Base-by-base conservation (phyloP, 345 rosid genomes). In the Toxicodendron radicans region DNA sequence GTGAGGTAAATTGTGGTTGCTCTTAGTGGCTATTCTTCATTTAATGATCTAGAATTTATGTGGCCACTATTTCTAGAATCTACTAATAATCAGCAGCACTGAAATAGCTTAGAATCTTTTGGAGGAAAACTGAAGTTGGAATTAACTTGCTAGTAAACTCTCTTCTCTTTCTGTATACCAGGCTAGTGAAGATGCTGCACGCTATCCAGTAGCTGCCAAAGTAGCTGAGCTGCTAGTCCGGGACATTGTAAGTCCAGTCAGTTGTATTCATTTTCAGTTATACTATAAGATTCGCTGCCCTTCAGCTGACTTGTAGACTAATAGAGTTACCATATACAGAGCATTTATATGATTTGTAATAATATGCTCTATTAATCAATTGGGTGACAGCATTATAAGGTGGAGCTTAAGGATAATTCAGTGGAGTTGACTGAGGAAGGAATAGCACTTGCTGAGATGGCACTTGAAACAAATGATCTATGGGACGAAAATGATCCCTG, bases 401-500 rank as follows among this genome's bases (percentile, higher is more conserved):
- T 83, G 79, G 97, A 92, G 82, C 86, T 94, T 69, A 94, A 92
- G 88, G 94, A 92, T 79, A 92, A 94, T 81, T 89, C 98, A 68
- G 98, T 94, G 80, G 98, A 94, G 88, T 85, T 94, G 85, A 94
- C 97, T 9, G 98, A 92, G 71, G 93, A 91, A 75, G 98, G 98
- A 79, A 94, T 94, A 81, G 75, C 79, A 46, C 97, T 94, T 62
- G 92, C 98, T 63, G 98, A 94, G 88, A 84, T 88, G 93, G 98
- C 97, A 79, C 97, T 94, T 71, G 97, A 92, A 80, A 94, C 98
- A 56, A 80, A 83, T 81, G 98, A 94, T 79, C 82, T 94, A 62
- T 94, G 98, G 98, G 97, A 92, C 75, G 98, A 94, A 78, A 94
- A 86, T 86, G 97, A 94, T 79, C 98, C 93, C 63, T 94, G 98